Evolutionary conservation across 176 grass and related monocot species (phyloP), one percentile per base, ranked within the genome.

Genomic region (Zea luxurians): DNA sequence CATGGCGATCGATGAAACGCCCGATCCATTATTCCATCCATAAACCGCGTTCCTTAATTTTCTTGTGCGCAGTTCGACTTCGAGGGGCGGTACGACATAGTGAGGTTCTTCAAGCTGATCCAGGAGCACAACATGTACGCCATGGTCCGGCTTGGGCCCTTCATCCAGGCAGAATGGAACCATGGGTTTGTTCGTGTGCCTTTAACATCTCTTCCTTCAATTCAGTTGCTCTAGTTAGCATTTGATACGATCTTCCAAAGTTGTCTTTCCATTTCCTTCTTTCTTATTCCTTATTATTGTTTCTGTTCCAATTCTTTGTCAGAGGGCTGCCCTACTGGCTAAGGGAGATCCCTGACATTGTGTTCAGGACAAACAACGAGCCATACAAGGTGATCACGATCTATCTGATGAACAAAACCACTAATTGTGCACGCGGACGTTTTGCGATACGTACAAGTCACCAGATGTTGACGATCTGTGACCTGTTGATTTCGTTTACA

Each of bases 141-240:
- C 63, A 68, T 80, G 11, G 85, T 98, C 48, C 83, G 95, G 66
- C 83, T 98, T 47, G 95, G 95, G 18, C 95, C 95, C 74, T 98
- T 90, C 83, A 68, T 98, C 18, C 87, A 98, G 86, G 95, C 91
- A 0, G 91, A 98, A 81, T 94, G 95, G 95, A 90, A 98, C 67
- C 80, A 90, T 90, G 95, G 95, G 95, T 97, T 77, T 60, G 81
- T 91, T 60, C 61, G 42, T 80, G 48, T 77, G 42, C 10, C 48
- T 79, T 68, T 38, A 46, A 18, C 36, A 55, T 90, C 83, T 63
- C 75, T 43, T 50, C n/a, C 54, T 3, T 55, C 50, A 17, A 42
- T 18, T 79, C 10, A 79, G 6, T 52, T 27, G 10, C 5, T 21
- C 18, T 49, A 49, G 10, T 68, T 64, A 49, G 44, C 48, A 18